Base-by-base conservation (phyloP, 1,139 yeast genomes). In the Candida sanyaensis region DNA sequence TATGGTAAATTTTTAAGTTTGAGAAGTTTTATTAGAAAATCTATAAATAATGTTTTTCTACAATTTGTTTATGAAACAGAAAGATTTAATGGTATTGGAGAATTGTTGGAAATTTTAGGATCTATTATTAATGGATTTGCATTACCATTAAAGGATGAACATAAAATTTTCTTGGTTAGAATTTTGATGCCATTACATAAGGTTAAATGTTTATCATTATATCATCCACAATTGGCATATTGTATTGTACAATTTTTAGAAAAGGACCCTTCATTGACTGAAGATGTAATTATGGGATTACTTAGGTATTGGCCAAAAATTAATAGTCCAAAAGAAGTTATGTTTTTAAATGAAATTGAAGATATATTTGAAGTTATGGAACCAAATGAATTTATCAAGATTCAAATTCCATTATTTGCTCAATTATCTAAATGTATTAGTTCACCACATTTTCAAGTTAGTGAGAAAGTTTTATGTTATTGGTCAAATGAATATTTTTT, bases 101-200 rank as follows among this genome's bases (percentile, higher is more conserved):
- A 93, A 71, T 77, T 93, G 55, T 77, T 93, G 57, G 99, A 93
- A 68, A 93, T 93, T 49, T 78, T 95, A 58, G 99, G 99, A 8
- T 87, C 96, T 24, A 95, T 93, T 60, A 93, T 95, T 62, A 93
- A 93, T 68, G 99, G 99, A 17, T 93, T 93, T 75, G 99, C 99
- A 5, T 76, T 93, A 55, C 99, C 99, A 2, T 78, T 93, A 59
- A 93, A 93, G 65, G 98, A 92, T 61, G 99, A 93, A 67, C 99
- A 93, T 71, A 93, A 93, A 68, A 84, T 89, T 12, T 93, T 95
- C 61, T 73, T 93, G 55, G 84, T 90, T 30, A 79, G 97, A 50
- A 92, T 92, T n/a, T 78, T 93, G 60, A 77, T 93, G 34, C 99
- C 99, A 27, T 73, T 93, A 65, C 99, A 93, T 68, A 93, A 95